Base-by-base conservation (phyloP, 192 early-diverging fungal genomes). In the Jimgerdemannia flammicorona region DNA sequence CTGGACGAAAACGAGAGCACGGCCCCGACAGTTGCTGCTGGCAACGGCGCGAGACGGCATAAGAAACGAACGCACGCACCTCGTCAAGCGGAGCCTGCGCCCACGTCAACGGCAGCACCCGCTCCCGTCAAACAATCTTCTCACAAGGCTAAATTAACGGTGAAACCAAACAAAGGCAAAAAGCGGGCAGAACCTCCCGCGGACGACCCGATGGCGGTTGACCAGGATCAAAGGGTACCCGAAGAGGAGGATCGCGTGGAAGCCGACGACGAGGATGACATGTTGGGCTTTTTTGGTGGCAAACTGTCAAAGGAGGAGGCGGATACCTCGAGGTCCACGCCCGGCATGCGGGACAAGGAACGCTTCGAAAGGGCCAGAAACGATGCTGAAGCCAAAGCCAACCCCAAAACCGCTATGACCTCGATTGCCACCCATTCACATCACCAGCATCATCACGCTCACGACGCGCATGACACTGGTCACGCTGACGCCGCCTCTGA, bases 281-380 rank as follows among this genome's bases (percentile, higher is more conserved):
- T 77, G 11, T 66, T 71, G 54, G 67, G 44, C 7, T 80, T 83
- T 29, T 89, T 87, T 79, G 85, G 87, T 14, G 77, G 82, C 40
- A 84, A 85, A 69, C 66, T 93, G 14, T 85, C 80, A 4, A 76
- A 74, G 18, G 82, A 77, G 7, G 87, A 91, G 40, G 86, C 89
- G 1, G 85, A 88, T 73, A 86, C 88, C 4, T 70, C 80, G 39
- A 73, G 80, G 69, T 87, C 87, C 67, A 76, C 83, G 1, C 93
- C 93, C 1, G 75, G 81, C 63, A 78, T 83, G 0, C 67, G 68
- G 9, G 92, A 92, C 64, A 88, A 84, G 63, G 19, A 59, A 3
- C 72, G 74, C 19, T 93, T 90, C 72, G 89, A 87, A 41, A 77
- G 80, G 70, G 86, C 88, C 3, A 86, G 81, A 44, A 70, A 72